Evolutionary conservation across 306 rosid species (phyloP), one percentile per base, ranked within the genome.

Genomic region (Medicago lupulina): DNA sequence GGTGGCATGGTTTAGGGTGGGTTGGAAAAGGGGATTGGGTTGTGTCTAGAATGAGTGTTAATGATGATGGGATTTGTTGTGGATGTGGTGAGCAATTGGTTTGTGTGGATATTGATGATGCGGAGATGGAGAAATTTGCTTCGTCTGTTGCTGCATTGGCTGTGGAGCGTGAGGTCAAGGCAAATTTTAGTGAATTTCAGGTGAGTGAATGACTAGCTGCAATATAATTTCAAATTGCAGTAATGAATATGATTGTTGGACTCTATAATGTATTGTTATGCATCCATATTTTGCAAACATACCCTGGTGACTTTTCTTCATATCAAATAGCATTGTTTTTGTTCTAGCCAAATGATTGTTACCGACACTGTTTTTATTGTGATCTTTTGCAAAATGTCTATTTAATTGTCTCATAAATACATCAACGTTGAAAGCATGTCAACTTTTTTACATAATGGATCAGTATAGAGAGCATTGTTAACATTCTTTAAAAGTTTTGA

Each of bases 1-100:
- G 98, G 60, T 92, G 98, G 98, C 98, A 91, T 63, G 97, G 96
- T 59, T 83, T 46, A 67, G 97, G 98, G 16, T 94, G 97, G 98
- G 78, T 89, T 71, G 97, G 98, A 65, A 85, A 81, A 66, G 98
- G 98, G 49, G 82, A 81, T 57, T 95, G 98, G 98, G 46, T 14
- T 66, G 89, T 92, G 68, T 28, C 50, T 34, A 85, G 86, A 76
- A 51, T 78, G 2, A 75, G 67, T 64, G 81, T 89, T 84, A 83
- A 74, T 57, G 76, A 38, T 25, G 76, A 70, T 4, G 92, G 92
- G 12, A 76, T 14, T 39, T 92, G 98, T 62, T 62, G 89, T 57
- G 67, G 83, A 44, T 92, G 98, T 67, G 76, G 74, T 7, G 86
- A 86, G 84, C 85, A 81, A 59, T 83, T 92, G 85, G 87, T 78